These are phyloP conservation scores for Gossypium aridum DNA, from an alignment of 441 rosid genomes.

Conservation along the genomic window DNA sequence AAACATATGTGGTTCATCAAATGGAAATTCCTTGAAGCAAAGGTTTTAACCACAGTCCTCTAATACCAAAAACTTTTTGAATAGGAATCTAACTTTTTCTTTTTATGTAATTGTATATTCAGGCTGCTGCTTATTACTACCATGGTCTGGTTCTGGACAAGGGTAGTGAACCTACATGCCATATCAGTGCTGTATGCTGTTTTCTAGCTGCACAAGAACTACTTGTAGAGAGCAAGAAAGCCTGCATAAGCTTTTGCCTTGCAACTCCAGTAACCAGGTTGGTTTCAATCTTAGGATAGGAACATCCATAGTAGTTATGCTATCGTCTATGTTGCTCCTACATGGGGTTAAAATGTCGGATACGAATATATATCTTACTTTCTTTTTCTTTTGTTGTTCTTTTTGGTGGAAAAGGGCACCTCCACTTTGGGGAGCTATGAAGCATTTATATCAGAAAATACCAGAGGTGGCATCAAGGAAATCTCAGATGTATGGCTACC, in stretches of 20 bases:
- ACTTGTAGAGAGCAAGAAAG: conserved; percentile 74
- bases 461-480: conserved; percentile 79
- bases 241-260: conserved; percentile 74
- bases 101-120: not conserved
- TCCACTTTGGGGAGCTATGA: conserved; percentile 84
- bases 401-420: conserved; percentile 44
- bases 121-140: conserved; percentile 92
- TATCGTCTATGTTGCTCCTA: not conserved
- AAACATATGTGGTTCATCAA: conserved; percentile 76
- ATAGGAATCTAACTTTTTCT: not conserved
- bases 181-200: conserved; percentile 67
- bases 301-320: not conserved
- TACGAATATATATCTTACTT: not conserved
- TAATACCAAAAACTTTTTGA: not conserved
- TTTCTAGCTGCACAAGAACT: conserved; percentile 80
- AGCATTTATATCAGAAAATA: conserved; percentile 70
- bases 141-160: conserved; percentile 84
- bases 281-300: conserved; percentile 1
- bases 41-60: conserved; percentile 34
- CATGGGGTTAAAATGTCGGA: not conserved
- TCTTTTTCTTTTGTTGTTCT: not conserved
- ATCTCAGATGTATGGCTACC: conserved; percentile 77
- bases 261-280: conserved; percentile 76
- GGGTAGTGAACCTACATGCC: conserved; percentile 65
- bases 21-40: conserved; percentile 91